Percentiles rank a stretch among this genome's conserved stretches.
Evolutionary conservation across 106 monocot species (phyloP).

Genomic region (Iris macrosiphon): DNA sequence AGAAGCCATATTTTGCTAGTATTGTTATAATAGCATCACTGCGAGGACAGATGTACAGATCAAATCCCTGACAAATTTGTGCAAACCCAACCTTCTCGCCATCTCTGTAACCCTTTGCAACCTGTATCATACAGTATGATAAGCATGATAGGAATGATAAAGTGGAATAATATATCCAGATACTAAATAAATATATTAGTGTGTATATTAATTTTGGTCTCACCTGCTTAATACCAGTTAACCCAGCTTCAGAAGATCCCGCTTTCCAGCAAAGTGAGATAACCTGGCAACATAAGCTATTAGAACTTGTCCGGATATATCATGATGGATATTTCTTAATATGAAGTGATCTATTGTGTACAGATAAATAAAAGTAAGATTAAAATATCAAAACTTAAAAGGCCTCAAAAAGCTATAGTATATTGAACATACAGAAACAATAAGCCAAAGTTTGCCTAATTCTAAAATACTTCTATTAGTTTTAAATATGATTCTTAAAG

Average conservation of each 20-base stretch:
- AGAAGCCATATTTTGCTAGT: conserved; percentile 75
- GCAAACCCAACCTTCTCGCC: conserved; percentile 64
- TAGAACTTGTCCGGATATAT: background rate
- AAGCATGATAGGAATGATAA: background rate
- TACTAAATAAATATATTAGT: background rate
- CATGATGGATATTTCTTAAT: no score
- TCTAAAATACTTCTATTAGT: no score
- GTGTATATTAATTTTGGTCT: conserved; percentile 3
- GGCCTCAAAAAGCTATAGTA: no score
- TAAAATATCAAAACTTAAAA: no score
- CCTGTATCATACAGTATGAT: conserved; percentile 17
- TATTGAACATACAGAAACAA: no score
- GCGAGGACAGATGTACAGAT: conserved; percentile 76
- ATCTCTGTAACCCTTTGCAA: conserved; percentile 48
- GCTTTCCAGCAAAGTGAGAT: conserved; percentile 75
- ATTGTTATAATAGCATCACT: conserved; percentile 75
- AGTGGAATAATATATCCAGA: background rate
- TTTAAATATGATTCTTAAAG: no score
- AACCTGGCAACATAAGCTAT: conserved; percentile 31
- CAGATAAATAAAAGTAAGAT: no score
- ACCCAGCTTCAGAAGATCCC: conserved; percentile 46
- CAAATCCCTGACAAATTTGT: conserved; percentile 41
- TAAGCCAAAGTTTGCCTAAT: no score
- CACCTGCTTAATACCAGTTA: conserved; percentile 67
- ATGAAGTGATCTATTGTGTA: no score